Conservation (phyloP, 179 eudicot species). For the Camellia oleifera region DNA sequence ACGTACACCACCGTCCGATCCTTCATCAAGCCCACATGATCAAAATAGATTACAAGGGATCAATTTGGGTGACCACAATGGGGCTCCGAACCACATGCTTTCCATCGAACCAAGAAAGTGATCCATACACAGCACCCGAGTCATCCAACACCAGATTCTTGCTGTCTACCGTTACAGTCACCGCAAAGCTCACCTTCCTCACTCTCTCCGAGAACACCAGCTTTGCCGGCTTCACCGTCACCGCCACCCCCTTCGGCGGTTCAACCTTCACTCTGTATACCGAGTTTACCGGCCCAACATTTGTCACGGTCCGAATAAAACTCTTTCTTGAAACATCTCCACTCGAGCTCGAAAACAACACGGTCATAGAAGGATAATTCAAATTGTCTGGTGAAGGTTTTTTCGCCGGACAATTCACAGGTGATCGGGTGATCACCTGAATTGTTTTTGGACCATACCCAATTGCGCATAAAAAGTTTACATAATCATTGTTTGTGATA, state of each 20-base stretch:
- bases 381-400: conserved; percentile 66
- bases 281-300: conserved; percentile 64
- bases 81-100: conserved; percentile 94
- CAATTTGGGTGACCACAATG: conserved; percentile 70
- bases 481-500: conserved; percentile 59
- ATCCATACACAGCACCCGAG: conserved; percentile 77
- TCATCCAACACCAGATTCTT: conserved; percentile 58
- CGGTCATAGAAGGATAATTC: conserved; percentile 86
- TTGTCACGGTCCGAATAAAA: conserved; percentile 70
- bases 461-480: conserved; percentile 71
- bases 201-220: conserved; percentile 59
- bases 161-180: conserved; percentile 56
- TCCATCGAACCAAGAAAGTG: conserved; percentile 76
- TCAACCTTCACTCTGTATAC: conserved; percentile 58
- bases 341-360: conserved; percentile 45
- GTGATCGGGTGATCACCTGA: conserved; percentile 79
- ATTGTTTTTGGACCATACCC: conserved; percentile 89
- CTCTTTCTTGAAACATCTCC: conserved; percentile 54
- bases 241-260: conserved; percentile 58
- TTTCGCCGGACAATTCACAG: conserved; percentile 62
- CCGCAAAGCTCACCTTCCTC: conserved; percentile 50
- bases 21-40: neutral
- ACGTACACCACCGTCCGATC: neutral
- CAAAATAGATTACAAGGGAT: conserved; percentile 43
- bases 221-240: conserved; percentile 58